These are phyloP conservation scores for Tricholoma flavovirens DNA, from an alignment of 768 basidiomycete species.

Conservation along the genomic window DNA sequence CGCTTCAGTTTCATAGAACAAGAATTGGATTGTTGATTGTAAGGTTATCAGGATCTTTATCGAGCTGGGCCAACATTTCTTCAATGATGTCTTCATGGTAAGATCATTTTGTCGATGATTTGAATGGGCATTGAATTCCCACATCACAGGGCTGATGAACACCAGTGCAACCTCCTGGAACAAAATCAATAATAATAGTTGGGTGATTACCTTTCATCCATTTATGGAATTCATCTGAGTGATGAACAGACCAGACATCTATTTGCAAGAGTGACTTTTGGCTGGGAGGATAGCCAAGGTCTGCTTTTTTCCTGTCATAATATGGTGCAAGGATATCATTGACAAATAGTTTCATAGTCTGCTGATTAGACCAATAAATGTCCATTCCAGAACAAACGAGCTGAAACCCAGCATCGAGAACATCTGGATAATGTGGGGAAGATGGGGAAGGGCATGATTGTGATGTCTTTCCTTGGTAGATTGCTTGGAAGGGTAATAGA, in stretches of 20 bases:
- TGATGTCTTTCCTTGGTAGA: conserved; percentile 22
- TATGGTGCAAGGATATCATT: conserved; percentile 19
- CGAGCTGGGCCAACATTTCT: conserved; percentile 12
- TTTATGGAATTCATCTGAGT: conserved; percentile 20
- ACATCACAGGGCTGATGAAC: conserved; percentile 29
- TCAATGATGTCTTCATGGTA: conserved; percentile 30
- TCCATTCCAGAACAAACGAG: conserved; percentile 9
- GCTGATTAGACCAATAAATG: conserved; percentile 24
- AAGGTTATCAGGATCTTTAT: not conserved
- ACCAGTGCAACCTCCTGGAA: conserved; percentile 30
- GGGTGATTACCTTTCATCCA: conserved; percentile 24
- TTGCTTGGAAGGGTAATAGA: conserved; percentile 28
- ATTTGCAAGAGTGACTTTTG: conserved; percentile 12
- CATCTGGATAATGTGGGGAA: not conserved
- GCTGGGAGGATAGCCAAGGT: conserved; percentile 7
- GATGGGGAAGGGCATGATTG: not conserved
- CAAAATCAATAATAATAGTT: conserved; percentile 22
- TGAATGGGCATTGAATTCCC: conserved; percentile 33
- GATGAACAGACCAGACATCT: conserved; percentile 29
- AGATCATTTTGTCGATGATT: conserved; percentile 24
- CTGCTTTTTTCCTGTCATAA: conserved; percentile 10
- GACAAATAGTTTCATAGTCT: conserved; percentile 15
- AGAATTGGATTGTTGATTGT: not conserved
- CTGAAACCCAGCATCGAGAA: not conserved
- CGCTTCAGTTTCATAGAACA: not conserved